These are phyloP conservation scores for Saturnispora hagleri DNA, from an alignment of 805 yeast genomes.

Conservation along the genomic window DNA sequence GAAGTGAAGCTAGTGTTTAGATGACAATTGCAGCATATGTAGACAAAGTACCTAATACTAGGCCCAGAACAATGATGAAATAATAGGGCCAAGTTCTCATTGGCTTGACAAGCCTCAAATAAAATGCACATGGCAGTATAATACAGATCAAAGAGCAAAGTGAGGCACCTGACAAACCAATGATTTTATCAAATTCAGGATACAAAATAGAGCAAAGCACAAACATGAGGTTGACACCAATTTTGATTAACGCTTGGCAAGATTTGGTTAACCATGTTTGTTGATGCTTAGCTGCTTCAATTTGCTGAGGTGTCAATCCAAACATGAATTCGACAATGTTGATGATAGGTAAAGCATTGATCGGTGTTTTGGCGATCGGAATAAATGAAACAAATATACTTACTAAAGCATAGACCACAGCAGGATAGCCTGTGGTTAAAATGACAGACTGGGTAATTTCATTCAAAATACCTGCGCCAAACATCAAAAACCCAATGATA, in stretches of 20 bases:
- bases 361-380: constrained; percentile 81
- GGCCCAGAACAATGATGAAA: constrained; percentile 37
- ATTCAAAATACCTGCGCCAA: constrained; percentile 58
- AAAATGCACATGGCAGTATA: constrained; percentile 70
- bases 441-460: constrained; percentile 73
- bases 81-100: constrained; percentile 34
- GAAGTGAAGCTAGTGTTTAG: neutral
- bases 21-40: constrained; percentile 43
- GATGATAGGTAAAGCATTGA: constrained; percentile 78
- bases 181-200: constrained; percentile 78
- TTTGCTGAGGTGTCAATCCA: constrained; percentile 24
- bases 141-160: constrained; percentile 74
- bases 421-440: constrained; percentile 58
- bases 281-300: constrained; percentile 11
- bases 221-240: constrained; percentile 52
- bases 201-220: constrained; percentile 59
- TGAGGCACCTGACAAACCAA: constrained; percentile 79
- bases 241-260: constrained; percentile 26
- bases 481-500: constrained; percentile 66
- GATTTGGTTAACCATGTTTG: constrained; percentile 11
- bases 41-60: constrained; percentile 47
- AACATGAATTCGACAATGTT: constrained; percentile 53
- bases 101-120: constrained; percentile 49
- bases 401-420: constrained; percentile 43
- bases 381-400: constrained; percentile 66